Evolutionary conservation across 331 rosid species (phyloP), one percentile per base, ranked within the genome.

Genomic region (Quercus lobata): DNA sequence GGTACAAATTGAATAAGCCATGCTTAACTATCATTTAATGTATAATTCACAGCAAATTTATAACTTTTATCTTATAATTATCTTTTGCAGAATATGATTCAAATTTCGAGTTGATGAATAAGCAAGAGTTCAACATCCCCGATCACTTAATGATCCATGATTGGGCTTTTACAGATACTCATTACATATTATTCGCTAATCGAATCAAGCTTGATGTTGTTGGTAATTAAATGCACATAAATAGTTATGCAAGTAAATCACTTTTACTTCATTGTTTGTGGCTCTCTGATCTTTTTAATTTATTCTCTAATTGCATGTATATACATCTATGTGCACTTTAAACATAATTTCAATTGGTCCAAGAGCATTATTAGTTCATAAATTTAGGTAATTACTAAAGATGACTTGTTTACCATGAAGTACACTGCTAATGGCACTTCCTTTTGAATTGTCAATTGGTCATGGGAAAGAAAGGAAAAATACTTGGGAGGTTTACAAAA

Each of bases 121-220:
- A 84, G 85, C 90, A 86, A 78, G 92, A 86, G 56, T 90, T 90
- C 74, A 82, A 17, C 54, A 90, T 94, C 53, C 87, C 95, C 5
- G 98, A 94, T 75, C 98, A 94, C 84, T 54, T 91, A 81, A 92
- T 94, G 98, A 91, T 94, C 81, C 98, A 94, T 63, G 98, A 94
- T 37, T 94, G 98, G 98, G 98, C 94, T 52, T 91, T 94, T 78
- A 94, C 97, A 0, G 92, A 90, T 18, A 84, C 91, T 32, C 88
- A 94, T 57, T 94, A 94, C 76, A 86, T 94, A 17, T 58, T 94
- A 34, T 94, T 94, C 77, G 97, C 97, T 52, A 94, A 94, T 78
- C 91, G 98, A 80, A 90, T 94, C 16, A 94, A 94, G 85, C 96
- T 94, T 17, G 97, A 94, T 66, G 83, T 87, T 12, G 46, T 79